Evolutionary conservation across 116 monocot species (phyloP), one percentile per base, ranked within the genome.

Genomic region (Zostera marina): DNA sequence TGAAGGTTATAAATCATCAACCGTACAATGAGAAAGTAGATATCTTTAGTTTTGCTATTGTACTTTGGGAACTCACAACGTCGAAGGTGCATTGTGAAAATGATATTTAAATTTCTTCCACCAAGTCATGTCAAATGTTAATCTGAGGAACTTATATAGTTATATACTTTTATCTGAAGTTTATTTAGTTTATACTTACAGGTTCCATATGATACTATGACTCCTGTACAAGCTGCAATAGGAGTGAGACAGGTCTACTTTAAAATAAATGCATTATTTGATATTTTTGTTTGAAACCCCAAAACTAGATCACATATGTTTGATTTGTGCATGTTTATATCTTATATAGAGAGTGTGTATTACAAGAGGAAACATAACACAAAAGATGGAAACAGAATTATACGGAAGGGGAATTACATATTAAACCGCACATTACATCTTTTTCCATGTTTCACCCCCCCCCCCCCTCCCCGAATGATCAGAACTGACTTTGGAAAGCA

Each of bases 151-250:
- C 14, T 32, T 7, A 9, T 16, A n/a, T n/a, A n/a, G n/a, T n/a
- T n/a, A n/a, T n/a, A n/a, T n/a, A n/a, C n/a, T n/a, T n/a, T n/a
- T n/a, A 22, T 24, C 23, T 53, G 9, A 7, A 24, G 38, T 56
- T 55, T 15, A 15, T 7, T 40, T 13, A 15, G 26, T 2, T 22
- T 11, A 52, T 63, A n/a, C 66, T 22, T 81, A 66, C 76, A 99
- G 99, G 70, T 99, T 63, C 99, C 99, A 24, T 99, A 99, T 63
- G 87, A 83, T 24, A 70, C 70, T 47, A 77, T 84, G 83, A 87
- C 99, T 13, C 99, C 99, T 17, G 59, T 99, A 69, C 99, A 99
- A 74, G 99, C 99, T 65, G 99, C 99, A 41, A 56, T 99, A 44
- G 99, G 99, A 62, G 99, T 99, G 60, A 91, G 99, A 70, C 83